Conservation (phyloP, 2,329 filamentous ascomycete genomes). For the Chrysoporthe austroafricana region DNA sequence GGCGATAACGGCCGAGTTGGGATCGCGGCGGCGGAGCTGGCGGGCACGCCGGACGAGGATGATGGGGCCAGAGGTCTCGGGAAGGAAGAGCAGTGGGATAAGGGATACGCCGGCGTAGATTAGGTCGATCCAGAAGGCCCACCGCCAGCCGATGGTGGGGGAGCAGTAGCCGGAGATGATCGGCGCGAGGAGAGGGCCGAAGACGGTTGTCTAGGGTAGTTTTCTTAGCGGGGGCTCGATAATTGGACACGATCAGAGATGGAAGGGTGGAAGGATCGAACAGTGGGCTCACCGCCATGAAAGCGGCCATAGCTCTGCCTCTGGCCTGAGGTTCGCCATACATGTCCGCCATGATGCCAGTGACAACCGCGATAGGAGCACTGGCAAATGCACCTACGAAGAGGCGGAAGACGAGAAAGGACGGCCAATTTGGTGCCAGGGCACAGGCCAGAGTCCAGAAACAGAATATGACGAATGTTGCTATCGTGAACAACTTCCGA, state of each 20-base stretch:
- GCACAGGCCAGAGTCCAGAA: conserved; percentile 61
- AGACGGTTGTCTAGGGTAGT: conserved; percentile 57
- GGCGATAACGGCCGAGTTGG: conserved; percentile 56
- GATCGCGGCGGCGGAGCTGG: conserved; percentile 59
- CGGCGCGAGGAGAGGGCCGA: conserved; percentile 69
- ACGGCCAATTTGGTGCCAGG: conserved; percentile 55
- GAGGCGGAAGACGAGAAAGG: conserved; percentile 59
- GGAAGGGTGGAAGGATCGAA: neutral
- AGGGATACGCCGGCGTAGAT: conserved; percentile 69
- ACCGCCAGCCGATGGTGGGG: conserved; percentile 65
- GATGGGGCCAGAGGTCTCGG: conserved; percentile 65
- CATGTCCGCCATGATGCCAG: conserved; percentile 68
- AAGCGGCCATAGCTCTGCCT: conserved; percentile 64
- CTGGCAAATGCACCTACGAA: conserved; percentile 58
- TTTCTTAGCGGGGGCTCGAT: neutral
- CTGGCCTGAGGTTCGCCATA: conserved; percentile 59
- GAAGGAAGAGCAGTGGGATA: conserved; percentile 63
- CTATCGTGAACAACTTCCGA: conserved; percentile 50
- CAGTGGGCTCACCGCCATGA: conserved; percentile 58
- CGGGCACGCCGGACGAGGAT: conserved; percentile 61
- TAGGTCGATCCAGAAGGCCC: conserved; percentile 71
- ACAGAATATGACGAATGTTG: conserved; percentile 52
- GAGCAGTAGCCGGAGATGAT: conserved; percentile 67
- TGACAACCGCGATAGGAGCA: conserved; percentile 65
- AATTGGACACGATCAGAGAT: too few relatives aligned